Base-by-base conservation (phyloP, 768 basidiomycete species). In the Pholiota microspora region DNA sequence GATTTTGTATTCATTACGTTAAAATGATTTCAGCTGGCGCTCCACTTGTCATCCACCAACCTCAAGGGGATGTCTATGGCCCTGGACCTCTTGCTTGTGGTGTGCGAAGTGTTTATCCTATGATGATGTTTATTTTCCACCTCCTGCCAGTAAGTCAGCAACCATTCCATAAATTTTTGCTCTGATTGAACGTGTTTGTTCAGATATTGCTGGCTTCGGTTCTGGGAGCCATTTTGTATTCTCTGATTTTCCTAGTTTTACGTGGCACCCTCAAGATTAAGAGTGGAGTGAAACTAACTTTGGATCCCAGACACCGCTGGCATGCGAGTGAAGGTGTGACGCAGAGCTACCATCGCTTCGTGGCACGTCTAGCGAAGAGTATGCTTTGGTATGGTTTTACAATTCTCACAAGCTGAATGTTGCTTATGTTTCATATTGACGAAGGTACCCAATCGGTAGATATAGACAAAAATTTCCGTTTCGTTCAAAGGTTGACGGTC, bases 381-480 rank as follows among this genome's bases (percentile, higher is more conserved):
- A 86, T 89, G 85, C 71, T 89, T 42, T 90, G 86, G 89, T 89
- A 59, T 52, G 80, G n/a, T n/a, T n/a, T n/a, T n/a, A n/a, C n/a
- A n/a, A n/a, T n/a, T n/a, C n/a, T n/a, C n/a, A n/a, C n/a, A n/a
- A n/a, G n/a, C n/a, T n/a, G n/a, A n/a, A n/a, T n/a, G n/a, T n/a
- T n/a, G n/a, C n/a, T n/a, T n/a, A n/a, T n/a, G n/a, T n/a, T n/a
- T n/a, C n/a, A n/a, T n/a, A n/a, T n/a, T n/a, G n/a, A n/a, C n/a
- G n/a, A 34, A 86, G 84, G 83, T 85, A 80, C 63, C 84, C 84
- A 18, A 62, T 83, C 49, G 80, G 85, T 85, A 25, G 32, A 53
- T 25, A 53, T 21, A 18, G 18, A n/a, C n/a, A n/a, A n/a, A n/a
- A n/a, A n/a, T n/a, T n/a, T 44, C 29, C 6, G 9, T 18, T n/a